Base-by-base conservation (phyloP, 805 yeast genomes). In the Ogataea pini region DNA sequence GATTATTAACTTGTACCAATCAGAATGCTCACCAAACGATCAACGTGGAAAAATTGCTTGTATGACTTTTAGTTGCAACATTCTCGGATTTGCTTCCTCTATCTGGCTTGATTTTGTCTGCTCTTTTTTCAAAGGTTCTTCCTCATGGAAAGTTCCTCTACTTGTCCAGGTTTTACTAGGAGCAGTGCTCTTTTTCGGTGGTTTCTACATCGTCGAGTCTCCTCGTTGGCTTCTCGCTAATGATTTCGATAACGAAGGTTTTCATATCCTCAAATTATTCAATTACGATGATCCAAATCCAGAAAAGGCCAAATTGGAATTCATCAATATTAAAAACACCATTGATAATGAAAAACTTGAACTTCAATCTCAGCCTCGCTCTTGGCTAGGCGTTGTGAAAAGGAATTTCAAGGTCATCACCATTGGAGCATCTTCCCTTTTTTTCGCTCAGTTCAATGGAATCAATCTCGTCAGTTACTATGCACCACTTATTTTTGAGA, bases 381-480 rank as follows among this genome's bases (percentile, higher is more conserved):
- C 57, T 55, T 72, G 54, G 54, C 10, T 41, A 13, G 46, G 42
- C 7, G 50, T 57, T 3, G 28, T 58, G 27, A 47, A 36, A 38
- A 52, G 48, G 18, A 74, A 77, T 57, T 50, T 64, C 44, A 55
- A 58, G 39, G 49, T 96, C 41, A 82, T 89, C 17, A 71, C 87
- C 27, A 85, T 89, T 42, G 96, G 95, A 2, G 85, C 91, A 77
- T 81, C 89, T 14, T 82, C 94, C 3, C 89, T 86, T 60, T 84
- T 87, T 71, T 88, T 89, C 72, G 96, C 96, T 4, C 96, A 89
- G 66, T 71, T 89, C 62, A 86, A 89, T 60, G 97, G 97, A 54
- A 89, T 89, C 68, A 89, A 89, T 61, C 87, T 89, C 43, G 86
- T 89, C 46, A 83, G 91, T 4, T 89, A 89, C 69, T 89, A 89